These are phyloP conservation scores for Debaryomyces sp. DNA, from an alignment of 1,139 yeast species.

Conservation along the genomic window DNA sequence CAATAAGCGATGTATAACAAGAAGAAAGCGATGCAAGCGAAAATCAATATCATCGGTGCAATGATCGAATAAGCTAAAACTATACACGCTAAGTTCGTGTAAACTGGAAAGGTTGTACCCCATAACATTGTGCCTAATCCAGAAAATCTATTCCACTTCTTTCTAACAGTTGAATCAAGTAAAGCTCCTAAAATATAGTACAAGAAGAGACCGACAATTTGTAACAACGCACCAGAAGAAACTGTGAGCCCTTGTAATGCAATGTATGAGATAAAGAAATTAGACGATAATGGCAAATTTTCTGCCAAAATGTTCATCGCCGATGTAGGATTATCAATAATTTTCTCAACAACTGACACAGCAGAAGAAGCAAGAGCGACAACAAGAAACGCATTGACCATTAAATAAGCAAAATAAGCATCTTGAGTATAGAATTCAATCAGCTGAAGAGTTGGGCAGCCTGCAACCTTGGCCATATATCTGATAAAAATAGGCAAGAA, in stretches of 20 bases:
- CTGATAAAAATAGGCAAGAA: conserved; percentile 81
- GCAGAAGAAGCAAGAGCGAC: conserved; percentile 75
- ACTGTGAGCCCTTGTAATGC: conserved; percentile 82
- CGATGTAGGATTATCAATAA: conserved; percentile 61
- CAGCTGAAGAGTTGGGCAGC: conserved; percentile 63
- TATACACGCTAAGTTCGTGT: conserved; percentile 81
- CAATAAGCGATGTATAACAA: conserved; percentile 77
- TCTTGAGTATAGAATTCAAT: conserved; percentile 76
- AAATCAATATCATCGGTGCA: conserved; percentile 71
- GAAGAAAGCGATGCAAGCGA: conserved; percentile 68
- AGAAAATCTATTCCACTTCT: conserved; percentile 76
- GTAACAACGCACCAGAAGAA: conserved; percentile 79
- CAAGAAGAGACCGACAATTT: conserved; percentile 70
- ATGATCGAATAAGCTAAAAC: conserved; percentile 78
- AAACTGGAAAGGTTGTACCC: conserved; percentile 90
- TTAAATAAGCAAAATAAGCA: conserved; percentile 71
- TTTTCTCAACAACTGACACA: conserved; percentile 68
- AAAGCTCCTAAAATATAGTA: conserved; percentile 69
- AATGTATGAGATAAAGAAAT: conserved; percentile 75
- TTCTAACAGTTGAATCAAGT: conserved; percentile 82
- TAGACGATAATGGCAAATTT: conserved; percentile 86
- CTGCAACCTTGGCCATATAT: conserved; percentile 66
- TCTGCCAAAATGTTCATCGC: conserved; percentile 73
- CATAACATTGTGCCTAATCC: conserved; percentile 67
- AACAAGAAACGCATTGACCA: conserved; percentile 70